These are phyloP conservation scores for Kalmusia sp. DNA, from an alignment of 2,329 filamentous ascomycete genomes.

Conservation along the genomic window DNA sequence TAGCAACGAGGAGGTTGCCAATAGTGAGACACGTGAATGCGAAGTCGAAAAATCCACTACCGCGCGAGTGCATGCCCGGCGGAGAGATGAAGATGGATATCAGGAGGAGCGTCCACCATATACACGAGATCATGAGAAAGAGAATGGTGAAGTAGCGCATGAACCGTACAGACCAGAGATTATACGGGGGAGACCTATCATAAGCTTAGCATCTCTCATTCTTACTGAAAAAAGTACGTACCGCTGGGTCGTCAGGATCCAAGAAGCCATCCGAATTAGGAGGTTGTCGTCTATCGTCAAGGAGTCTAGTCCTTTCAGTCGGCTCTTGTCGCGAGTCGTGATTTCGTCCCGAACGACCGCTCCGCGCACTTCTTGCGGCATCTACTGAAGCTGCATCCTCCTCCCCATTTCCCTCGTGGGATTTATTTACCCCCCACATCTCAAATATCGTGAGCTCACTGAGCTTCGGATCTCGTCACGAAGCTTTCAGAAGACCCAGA, in stretches of 20 bases:
- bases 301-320: conserved; percentile 70
- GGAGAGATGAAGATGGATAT: conserved; percentile 90
- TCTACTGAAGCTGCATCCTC: conserved; percentile 28
- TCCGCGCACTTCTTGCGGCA: conserved; percentile 15
- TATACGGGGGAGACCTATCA: conserved; percentile 80
- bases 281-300: conserved; percentile 62
- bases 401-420: conserved; percentile 51
- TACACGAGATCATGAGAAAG: conserved; percentile 76
- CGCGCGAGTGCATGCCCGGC: conserved; percentile 82
- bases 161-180: conserved; percentile 87
- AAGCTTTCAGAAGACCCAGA: not conserved
- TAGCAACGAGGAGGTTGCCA: conserved; percentile 74
- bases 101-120: conserved; percentile 95
- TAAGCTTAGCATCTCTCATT: conserved; percentile 22
- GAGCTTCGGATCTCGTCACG: not conserved
- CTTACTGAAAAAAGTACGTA: conserved; percentile 52
- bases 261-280: conserved; percentile 71
- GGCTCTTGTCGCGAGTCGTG: conserved; percentile 56
- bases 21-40: conserved; percentile 81
- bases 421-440: conserved; percentile 63
- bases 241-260: conserved; percentile 81
- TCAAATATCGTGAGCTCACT: conserved; percentile 42
- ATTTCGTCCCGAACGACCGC: conserved; percentile 27
- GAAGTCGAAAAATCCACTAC: conserved; percentile 92
- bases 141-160: conserved; percentile 79